phyloP scores from a whole-genome alignment of 192 early-diverging fungal species.

The Geranomyces michiganensis region DNA sequence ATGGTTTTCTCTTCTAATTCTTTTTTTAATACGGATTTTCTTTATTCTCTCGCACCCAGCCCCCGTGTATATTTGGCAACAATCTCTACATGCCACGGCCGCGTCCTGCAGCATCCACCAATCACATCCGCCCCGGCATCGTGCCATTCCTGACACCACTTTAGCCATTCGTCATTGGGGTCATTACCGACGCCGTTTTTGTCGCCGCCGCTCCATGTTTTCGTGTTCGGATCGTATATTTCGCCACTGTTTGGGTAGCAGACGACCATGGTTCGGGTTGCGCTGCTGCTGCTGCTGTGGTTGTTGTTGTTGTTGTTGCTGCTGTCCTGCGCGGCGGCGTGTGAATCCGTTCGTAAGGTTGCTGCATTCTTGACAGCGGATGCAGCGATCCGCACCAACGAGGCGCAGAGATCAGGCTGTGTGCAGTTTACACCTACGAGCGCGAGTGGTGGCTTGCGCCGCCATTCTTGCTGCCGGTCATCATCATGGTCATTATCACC shows the following conservation, averaged over 20 bases:
- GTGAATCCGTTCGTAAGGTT: too few relatives aligned
- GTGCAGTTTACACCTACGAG: slow-evolving; percentile 5
- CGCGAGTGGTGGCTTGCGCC: too few relatives aligned
- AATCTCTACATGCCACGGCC: neutral
- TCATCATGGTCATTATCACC: too few relatives aligned
- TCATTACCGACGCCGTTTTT: neutral
- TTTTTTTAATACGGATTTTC: too few relatives aligned
- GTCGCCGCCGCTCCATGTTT: neutral
- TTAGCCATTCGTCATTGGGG: neutral
- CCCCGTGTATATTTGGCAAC: neutral
- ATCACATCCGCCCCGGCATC: slow-evolving; percentile 8
- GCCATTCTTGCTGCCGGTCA: neutral
- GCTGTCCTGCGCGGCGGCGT: too few relatives aligned
- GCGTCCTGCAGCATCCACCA: slow-evolving; percentile 7
- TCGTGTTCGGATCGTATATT: neutral
- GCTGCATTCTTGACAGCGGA: too few relatives aligned
- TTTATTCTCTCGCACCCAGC: too few relatives aligned
- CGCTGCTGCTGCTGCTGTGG: too few relatives aligned
- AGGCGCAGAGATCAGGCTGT: neutral
- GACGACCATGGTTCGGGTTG: neutral
- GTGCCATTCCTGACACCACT: neutral
- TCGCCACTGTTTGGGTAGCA: slow-evolving; percentile 8
- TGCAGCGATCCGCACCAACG: neutral
- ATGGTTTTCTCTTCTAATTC: too few relatives aligned
- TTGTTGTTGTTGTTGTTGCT: too few relatives aligned